Evolutionary conservation across 345 rosid species (phyloP).

Genomic region (thale cress (Arabidopsis thaliana)): DNA sequence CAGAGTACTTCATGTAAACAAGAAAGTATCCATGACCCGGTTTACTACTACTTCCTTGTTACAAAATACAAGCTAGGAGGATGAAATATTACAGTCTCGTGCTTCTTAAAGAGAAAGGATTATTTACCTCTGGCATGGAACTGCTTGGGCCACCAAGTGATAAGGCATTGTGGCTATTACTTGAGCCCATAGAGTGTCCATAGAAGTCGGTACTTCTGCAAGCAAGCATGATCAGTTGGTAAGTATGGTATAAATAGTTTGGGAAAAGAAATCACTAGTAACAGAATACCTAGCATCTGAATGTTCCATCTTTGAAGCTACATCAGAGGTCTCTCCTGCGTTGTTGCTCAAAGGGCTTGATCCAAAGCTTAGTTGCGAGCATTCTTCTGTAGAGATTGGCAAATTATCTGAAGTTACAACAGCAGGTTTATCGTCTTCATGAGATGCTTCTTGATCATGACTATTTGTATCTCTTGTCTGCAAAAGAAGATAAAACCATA

Average conservation of each 20-base stretch:
- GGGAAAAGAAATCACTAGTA: neutral
- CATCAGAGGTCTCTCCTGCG: conserved; percentile 67
- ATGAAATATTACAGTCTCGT: neutral
- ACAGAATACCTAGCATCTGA: conserved; percentile 66
- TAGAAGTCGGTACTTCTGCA: conserved; percentile 75
- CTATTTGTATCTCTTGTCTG: conserved; percentile 26
- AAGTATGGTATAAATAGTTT: neutral
- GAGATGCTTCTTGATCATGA: conserved; percentile 54
- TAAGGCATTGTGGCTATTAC: conserved; percentile 66
- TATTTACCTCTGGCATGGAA: conserved; percentile 81
- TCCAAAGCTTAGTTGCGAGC: conserved; percentile 95
- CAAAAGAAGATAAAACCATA: too few relatives aligned
- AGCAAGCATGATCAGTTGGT: conserved; percentile 26
- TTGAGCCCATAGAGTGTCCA: conserved; percentile 71
- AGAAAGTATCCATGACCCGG: neutral
- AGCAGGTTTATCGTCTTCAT: conserved; percentile 74
- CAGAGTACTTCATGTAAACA: neutral
- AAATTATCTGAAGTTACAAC: conserved; percentile 93
- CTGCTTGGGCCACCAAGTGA: conserved; percentile 71
- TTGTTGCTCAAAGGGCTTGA: conserved; percentile 60
- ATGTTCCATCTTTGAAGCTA: conserved; percentile 52
- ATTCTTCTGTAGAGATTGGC: conserved; percentile 77
- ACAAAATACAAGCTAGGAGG: too few relatives aligned
- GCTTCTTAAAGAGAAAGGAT: conserved; percentile 6
- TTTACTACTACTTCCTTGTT: neutral